Conservation (phyloP, 2,329 filamentous ascomycete genomes). For the Peltaster fructicola region DNA sequence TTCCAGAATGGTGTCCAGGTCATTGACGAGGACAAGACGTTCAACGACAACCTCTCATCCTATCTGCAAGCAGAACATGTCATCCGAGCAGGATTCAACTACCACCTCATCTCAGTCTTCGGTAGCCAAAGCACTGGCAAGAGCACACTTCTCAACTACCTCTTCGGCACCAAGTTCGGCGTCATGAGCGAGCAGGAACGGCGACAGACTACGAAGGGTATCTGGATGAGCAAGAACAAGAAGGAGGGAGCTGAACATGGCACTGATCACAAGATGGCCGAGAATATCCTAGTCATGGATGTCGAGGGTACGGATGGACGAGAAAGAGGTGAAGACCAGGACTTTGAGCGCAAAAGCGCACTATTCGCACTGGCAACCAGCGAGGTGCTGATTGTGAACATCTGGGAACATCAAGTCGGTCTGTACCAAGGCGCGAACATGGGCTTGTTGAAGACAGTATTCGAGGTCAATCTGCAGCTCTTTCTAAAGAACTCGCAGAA, state of each 20-base stretch:
- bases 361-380: conserved; percentile 93
- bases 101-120: conserved; percentile 97
- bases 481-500: conserved; percentile 94
- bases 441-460: conserved; percentile 95
- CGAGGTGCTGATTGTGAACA: conserved; percentile 94
- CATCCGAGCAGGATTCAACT: conserved; percentile 87
- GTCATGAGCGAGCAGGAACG: conserved; percentile 94
- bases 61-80: conserved; percentile 70
- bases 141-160: conserved; percentile 85
- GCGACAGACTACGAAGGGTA: conserved; percentile 94
- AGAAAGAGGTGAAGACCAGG: conserved; percentile 92
- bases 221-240: conserved; percentile 99
- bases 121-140: conserved; percentile 97
- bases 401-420: conserved; percentile 98
- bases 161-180: conserved; percentile 90
- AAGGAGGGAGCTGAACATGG: conserved; percentile 30
- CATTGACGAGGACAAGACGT: conserved; percentile 87
- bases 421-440: conserved; percentile 98
- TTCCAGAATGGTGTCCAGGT: conserved; percentile 95
- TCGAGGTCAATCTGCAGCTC: conserved; percentile 93
- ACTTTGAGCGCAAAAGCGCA: conserved; percentile 96
- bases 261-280: conserved; percentile 52
- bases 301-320: conserved; percentile 95
- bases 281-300: conserved; percentile 98
- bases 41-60: conserved; percentile 70